Evolutionary conservation across 2,329 filamentous ascomycete species (phyloP).

Genomic region (Fusarium sp.): DNA sequence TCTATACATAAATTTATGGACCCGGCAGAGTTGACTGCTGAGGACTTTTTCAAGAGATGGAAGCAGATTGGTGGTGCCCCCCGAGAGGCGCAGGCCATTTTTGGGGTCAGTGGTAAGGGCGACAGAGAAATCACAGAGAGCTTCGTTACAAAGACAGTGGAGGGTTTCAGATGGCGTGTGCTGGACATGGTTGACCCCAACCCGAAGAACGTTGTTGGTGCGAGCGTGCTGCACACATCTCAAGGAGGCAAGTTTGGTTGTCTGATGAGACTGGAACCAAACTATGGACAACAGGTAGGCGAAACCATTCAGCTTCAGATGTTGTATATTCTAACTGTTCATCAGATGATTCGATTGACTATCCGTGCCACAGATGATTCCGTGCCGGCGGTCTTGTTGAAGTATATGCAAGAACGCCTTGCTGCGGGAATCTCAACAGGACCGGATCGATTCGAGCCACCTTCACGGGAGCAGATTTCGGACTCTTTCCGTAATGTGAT

Average conservation of each 20-base stretch:
- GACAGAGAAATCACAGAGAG: conserved; percentile 73
- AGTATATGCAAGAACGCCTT: conserved; percentile 87
- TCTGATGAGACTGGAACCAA: conserved; percentile 91
- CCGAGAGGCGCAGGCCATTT: conserved; percentile 88
- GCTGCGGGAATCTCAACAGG: conserved; percentile 60
- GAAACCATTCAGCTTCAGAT: conserved; percentile 18
- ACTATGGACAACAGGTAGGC: conserved; percentile 89
- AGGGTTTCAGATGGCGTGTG: conserved; percentile 90
- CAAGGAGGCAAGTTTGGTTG: conserved; percentile 93
- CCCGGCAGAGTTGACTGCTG: conserved; percentile 81
- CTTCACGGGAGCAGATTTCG: conserved; percentile 61
- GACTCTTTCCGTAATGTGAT: conserved; percentile 67
- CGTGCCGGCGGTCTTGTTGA: conserved; percentile 82
- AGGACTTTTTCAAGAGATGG: conserved; percentile 99
- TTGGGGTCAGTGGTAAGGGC: conserved; percentile 67
- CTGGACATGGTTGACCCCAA: conserved; percentile 91
- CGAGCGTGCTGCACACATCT: conserved; percentile 83
- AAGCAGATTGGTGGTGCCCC: conserved; percentile 94
- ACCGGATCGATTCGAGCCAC: conserved; percentile 52
- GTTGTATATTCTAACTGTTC: conserved; percentile 20
- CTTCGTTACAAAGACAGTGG: conserved; percentile 77
- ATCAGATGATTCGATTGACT: conserved; percentile 92
- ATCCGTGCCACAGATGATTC: conserved; percentile 92
- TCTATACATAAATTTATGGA: conserved; percentile 97
- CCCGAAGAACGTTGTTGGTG: conserved; percentile 90